Base-by-base conservation (phyloP, 2,329 filamentous ascomycete species). In the Fusarium humuli region DNA sequence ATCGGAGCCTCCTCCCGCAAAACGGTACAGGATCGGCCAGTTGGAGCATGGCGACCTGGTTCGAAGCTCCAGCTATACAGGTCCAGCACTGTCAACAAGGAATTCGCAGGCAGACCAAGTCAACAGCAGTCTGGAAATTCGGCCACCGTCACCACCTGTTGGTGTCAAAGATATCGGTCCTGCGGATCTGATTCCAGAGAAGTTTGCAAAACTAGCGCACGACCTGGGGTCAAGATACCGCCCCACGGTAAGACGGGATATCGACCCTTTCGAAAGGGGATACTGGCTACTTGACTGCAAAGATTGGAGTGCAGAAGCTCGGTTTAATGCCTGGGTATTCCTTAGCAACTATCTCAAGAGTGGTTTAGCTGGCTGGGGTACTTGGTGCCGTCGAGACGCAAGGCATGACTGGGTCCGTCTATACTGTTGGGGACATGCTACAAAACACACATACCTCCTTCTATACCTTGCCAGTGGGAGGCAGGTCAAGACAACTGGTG, bases 371-470 rank as follows among this genome's bases (percentile, higher is more conserved):
- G 91, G 91, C 5, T 94, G 91, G 91, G 89, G 90, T 5, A 84
- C 91, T 2, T 89, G 87, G 81, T 89, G 87, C 69, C 79, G 76
- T 16, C 81, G 88, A 49, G 73, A 73, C 25, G 77, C 72, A 8
- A 80, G 79, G 41, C 79, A 76, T 13, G 76, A 72, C 6, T 85
- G 81, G 71, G 78, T 97, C 3, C 86, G 89, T 34, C 78, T 95
- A 2, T 96, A 92, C 76, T 93, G 92, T 75, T 97, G 92, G 90
- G 94, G 92, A 1, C 87, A 91, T 67, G 82, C 93, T 1, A 88
- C 88, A 0, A 86, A 88, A 57, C 91, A 97, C 73, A 84, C 93
- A 34, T 97, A 94, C 77, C 79, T 96, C 6, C 78, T 94, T 41
- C 79, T 97, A 1, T 95, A 92, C 76, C 80, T 94, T 16, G 91